phyloP scores from a whole-genome alignment of 371 early-diverging fungal genomes.

The Basidiobolus meristosporus region DNA sequence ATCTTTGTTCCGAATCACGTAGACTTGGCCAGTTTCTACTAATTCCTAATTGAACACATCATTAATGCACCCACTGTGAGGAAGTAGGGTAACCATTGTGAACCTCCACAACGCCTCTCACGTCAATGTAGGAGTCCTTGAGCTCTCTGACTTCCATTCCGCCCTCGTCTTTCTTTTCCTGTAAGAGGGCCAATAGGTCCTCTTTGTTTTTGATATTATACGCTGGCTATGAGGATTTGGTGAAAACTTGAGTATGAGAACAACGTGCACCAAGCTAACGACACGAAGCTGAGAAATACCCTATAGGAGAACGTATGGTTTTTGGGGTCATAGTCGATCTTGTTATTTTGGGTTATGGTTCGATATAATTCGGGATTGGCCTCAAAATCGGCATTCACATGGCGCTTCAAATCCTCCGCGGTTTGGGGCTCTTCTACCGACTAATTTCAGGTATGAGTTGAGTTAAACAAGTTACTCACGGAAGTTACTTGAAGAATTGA shows the following conservation, averaged over 20 bases:
- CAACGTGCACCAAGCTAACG: no score
- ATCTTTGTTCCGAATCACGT: slow-evolving; percentile 61
- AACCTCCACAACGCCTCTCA: slow-evolving; percentile 34
- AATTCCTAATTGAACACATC: slow-evolving; percentile 22
- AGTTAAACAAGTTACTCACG: no score
- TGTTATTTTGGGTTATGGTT: slow-evolving; percentile 34
- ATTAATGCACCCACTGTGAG: not conserved
- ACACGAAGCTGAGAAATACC: no score
- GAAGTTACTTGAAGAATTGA: not conserved
- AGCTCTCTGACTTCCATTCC: slow-evolving; percentile 67
- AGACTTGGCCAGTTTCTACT: slow-evolving; percentile 35
- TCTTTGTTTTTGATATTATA: slow-evolving; percentile 55
- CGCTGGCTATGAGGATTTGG: slow-evolving; percentile 26
- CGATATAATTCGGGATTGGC: slow-evolving; percentile 30
- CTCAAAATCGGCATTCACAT: slow-evolving; percentile 32
- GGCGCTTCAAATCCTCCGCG: slow-evolving; percentile 31
- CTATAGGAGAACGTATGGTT: slow-evolving; percentile 47
- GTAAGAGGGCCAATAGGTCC: slow-evolving; percentile 42
- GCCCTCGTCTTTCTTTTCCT: slow-evolving; percentile 28
- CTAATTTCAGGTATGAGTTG: slow-evolving; percentile 7
- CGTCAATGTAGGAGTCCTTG: slow-evolving; percentile 58
- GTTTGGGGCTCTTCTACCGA: slow-evolving; percentile 39
- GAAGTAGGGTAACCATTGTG: not conserved
- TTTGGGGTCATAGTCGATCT: slow-evolving; percentile 32
- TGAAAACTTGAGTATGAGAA: no score